A percentile compares a stretch with the other conserved stretches of the same genome.
Evolutionary conservation across 2,329 filamentous ascomycete genomes (phyloP).

Genomic region (Ophiostoma perfectum): DNA sequence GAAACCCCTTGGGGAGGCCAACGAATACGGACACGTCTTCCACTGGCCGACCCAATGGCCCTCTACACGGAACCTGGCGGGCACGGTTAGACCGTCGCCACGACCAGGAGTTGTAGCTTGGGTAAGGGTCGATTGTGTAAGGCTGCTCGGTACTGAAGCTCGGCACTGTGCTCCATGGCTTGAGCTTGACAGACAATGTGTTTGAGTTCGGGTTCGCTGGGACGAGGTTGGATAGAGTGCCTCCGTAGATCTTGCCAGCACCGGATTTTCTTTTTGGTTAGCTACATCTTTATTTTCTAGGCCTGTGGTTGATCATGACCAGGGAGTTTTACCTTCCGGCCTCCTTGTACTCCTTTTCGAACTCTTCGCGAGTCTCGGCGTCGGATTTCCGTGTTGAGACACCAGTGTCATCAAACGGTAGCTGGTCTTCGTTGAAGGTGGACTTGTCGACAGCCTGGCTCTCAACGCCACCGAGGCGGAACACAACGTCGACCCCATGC

Average conservation of each 20-base stretch:
- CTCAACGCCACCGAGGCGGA: slow-evolving; percentile 14
- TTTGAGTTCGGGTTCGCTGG: slow-evolving; percentile 34
- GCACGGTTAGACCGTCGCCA: slow-evolving; percentile 54
- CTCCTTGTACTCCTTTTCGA: slow-evolving; percentile 40
- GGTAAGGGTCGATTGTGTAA: slow-evolving; percentile 64
- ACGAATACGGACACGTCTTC: slow-evolving; percentile 62
- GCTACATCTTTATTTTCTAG: background rate
- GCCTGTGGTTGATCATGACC: too few relatives aligned
- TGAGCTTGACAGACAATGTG: slow-evolving; percentile 32
- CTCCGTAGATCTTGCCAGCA: slow-evolving; percentile 52
- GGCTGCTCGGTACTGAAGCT: slow-evolving; percentile 45
- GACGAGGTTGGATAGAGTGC: slow-evolving; percentile 46
- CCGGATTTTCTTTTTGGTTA: slow-evolving; percentile 30
- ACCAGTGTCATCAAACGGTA: slow-evolving; percentile 19
- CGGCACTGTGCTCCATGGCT: slow-evolving; percentile 24
- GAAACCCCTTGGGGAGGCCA: slow-evolving; percentile 54
- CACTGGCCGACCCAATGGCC: slow-evolving; percentile 54
- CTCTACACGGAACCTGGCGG: slow-evolving; percentile 58
- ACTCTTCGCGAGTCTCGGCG: slow-evolving; percentile 28
- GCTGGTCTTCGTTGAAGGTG: slow-evolving; percentile 16
- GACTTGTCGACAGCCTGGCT: background rate
- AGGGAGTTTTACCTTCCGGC: slow-evolving; percentile 33
- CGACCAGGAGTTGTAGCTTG: slow-evolving; percentile 57
- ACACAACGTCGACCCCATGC: background rate
- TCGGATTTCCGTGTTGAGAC: slow-evolving; percentile 12